phyloP scores from a whole-genome alignment of 2,329 filamentous ascomycete genomes.

The Pestalotiopsis sp. region DNA sequence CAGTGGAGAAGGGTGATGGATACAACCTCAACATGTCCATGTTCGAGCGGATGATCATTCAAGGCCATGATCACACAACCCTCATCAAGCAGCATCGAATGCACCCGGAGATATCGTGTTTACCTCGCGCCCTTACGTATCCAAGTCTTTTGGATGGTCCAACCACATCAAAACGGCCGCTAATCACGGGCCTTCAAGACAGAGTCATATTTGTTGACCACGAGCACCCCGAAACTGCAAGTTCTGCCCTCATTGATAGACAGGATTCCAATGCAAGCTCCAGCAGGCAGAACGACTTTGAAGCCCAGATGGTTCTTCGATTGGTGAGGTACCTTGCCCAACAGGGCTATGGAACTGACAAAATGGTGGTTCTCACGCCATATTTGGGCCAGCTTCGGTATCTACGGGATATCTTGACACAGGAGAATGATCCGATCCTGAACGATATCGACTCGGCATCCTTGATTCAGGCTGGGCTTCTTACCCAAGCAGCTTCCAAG shows the following conservation, averaged over 20 bases:
- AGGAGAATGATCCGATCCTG: constrained; percentile 64
- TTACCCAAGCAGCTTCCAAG: constrained; percentile 55
- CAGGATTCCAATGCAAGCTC: constrained; percentile 50
- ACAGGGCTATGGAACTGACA: constrained; percentile 68
- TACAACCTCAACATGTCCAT: constrained; percentile 70
- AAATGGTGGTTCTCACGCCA: constrained; percentile 71
- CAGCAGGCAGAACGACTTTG: constrained; percentile 66
- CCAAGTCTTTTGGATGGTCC: constrained; percentile 59
- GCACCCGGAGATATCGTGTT: constrained; percentile 65
- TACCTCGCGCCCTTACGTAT: constrained; percentile 63
- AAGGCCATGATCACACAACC: constrained; percentile 55
- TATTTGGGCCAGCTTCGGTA: constrained; percentile 69
- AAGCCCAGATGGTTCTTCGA: constrained; percentile 67
- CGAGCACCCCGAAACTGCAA: constrained; percentile 50
- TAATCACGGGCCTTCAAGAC: constrained; percentile 58
- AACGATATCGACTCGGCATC: constrained; percentile 71
- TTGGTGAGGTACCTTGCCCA: constrained; percentile 69
- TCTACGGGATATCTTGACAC: constrained; percentile 53
- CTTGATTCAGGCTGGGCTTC: constrained; percentile 62
- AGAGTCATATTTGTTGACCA: constrained; percentile 72
- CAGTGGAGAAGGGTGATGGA: constrained; percentile 64
- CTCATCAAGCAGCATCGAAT: constrained; percentile 69
- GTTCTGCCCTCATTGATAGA: constrained; percentile 45
- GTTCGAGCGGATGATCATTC: constrained; percentile 67
- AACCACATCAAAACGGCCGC: constrained; percentile 47